phyloP scores from a whole-genome alignment of 306 rosid species.

The Fragaria iinumae region DNA sequence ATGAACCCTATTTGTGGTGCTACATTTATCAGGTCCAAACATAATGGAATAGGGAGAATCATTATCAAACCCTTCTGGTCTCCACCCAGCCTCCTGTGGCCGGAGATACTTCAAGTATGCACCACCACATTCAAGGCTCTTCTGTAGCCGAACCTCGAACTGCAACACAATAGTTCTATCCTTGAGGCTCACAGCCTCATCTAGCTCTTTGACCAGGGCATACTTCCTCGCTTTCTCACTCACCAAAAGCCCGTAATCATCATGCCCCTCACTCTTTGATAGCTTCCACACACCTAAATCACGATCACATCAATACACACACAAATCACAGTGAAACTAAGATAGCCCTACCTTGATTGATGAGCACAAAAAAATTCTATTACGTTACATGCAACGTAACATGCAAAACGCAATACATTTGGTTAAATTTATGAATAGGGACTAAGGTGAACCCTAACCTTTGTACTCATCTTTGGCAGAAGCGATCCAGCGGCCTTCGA shows the following conservation, averaged over 20 bases:
- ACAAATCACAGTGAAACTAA: background rate
- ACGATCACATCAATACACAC: constrained; percentile 3
- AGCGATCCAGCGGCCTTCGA: constrained; percentile 56
- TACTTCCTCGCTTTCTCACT: constrained; percentile 86
- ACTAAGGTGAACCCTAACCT: constrained; percentile 26
- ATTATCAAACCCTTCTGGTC: constrained; percentile 62
- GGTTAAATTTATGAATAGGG: background rate
- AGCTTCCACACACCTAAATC: constrained; percentile 85
- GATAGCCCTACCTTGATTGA: background rate
- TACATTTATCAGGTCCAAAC: constrained; percentile 97
- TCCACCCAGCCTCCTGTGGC: constrained; percentile 87
- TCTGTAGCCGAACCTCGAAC: constrained; percentile 80
- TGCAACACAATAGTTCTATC: constrained; percentile 77
- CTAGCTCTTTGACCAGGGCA: constrained; percentile 77
- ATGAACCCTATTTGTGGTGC: constrained; percentile 92
- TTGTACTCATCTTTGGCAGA: constrained; percentile 50
- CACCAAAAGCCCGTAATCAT: constrained; percentile 81
- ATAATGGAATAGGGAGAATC: constrained; percentile 78
- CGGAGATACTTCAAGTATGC: constrained; percentile 87
- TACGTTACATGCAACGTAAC: background rate
- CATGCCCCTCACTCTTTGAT: constrained; percentile 90
- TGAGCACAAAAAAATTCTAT: no score
- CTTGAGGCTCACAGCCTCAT: constrained; percentile 52
- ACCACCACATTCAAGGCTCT: constrained; percentile 97
- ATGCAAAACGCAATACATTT: background rate